A percentile compares a stretch with the other conserved stretches of the same genome.
Evolutionary conservation across 2,329 filamentous ascomycete species (phyloP).

Genomic region (Stylonectria norvegica): DNA sequence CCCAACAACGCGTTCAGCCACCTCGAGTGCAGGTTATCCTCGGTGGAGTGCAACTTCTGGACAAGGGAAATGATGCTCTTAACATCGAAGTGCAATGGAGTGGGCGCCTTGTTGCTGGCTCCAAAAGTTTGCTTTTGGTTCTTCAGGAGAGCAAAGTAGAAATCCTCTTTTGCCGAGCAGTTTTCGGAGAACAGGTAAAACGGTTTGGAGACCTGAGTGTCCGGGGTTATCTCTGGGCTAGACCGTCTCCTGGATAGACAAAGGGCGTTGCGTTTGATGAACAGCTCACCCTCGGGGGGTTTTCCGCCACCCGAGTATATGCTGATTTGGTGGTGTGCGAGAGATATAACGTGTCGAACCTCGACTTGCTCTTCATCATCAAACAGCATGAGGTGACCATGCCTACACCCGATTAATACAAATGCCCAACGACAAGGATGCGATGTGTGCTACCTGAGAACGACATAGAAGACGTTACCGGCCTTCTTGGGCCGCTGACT

Average conservation of each 20-base stretch:
- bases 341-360: slow-evolving; percentile 90
- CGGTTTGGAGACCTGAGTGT: slow-evolving; percentile 64
- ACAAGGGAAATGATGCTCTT: slow-evolving; percentile 87
- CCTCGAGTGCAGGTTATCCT: slow-evolving; percentile 83
- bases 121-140: slow-evolving; percentile 72
- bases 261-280: slow-evolving; percentile 91
- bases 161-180: slow-evolving; percentile 95
- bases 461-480: slow-evolving; percentile 90
- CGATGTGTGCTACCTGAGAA: slow-evolving; percentile 63
- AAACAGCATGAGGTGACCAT: slow-evolving; percentile 95
- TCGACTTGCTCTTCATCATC: slow-evolving; percentile 94
- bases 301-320: slow-evolving; percentile 75
- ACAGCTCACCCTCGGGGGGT: slow-evolving; percentile 89
- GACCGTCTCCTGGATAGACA: slow-evolving; percentile 66
- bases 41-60: slow-evolving; percentile 84
- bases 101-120: slow-evolving; percentile 55
- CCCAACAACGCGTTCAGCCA: slow-evolving; percentile 94
- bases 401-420: slow-evolving; percentile 47
- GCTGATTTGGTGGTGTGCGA: slow-evolving; percentile 81
- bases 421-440: neutral
- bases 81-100: slow-evolving; percentile 73
- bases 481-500: slow-evolving; percentile 60
- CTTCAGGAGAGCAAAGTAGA: slow-evolving; percentile 87
- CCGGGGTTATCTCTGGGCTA: slow-evolving; percentile 52
- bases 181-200: slow-evolving; percentile 96